Percentiles rank a stretch among this genome's conserved stretches.
These are phyloP conservation scores for Coniosporium tulheliwenetii DNA, from an alignment of 2,329 filamentous ascomycete species.

Conservation along the genomic window DNA sequence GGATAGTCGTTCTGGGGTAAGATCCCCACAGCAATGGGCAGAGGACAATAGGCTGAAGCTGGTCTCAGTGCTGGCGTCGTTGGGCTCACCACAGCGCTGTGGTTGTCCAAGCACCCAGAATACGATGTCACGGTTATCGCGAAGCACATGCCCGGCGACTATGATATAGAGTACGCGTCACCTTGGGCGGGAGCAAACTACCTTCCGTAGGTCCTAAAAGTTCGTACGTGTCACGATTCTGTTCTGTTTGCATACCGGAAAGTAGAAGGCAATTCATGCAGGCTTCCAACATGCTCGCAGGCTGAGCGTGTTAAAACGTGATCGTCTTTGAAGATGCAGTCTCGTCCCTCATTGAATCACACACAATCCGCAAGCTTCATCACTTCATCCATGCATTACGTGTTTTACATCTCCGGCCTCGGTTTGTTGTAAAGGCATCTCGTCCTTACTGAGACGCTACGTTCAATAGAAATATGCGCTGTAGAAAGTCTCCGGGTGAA, in stretches of 20 bases:
- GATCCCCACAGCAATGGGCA: slow-evolving; percentile 3
- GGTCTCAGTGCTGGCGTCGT: slow-evolving; percentile 45
- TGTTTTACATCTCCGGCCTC: background rate
- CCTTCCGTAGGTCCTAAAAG: slow-evolving; percentile 29
- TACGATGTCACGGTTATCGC: slow-evolving; percentile 56
- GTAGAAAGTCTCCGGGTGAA: no score
- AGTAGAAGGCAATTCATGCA: no score
- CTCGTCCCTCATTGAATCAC: no score
- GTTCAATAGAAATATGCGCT: no score
- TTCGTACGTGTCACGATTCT: background rate
- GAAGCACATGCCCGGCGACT: slow-evolving; percentile 89
- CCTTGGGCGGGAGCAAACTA: slow-evolving; percentile 81
- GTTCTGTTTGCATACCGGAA: no score
- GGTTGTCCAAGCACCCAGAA: slow-evolving; percentile 39
- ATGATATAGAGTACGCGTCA: slow-evolving; percentile 78
- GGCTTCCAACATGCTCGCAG: no score
- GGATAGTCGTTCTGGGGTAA: slow-evolving; percentile 34
- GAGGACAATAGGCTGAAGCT: background rate
- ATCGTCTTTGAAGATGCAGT: no score
- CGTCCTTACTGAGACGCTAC: no score
- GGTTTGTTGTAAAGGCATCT: background rate
- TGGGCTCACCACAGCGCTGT: slow-evolving; percentile 48
- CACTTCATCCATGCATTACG: background rate
- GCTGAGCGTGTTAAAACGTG: no score
- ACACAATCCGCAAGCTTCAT: no score